Evolutionary conservation across 768 basidiomycete genomes (phyloP).

Genomic region (Trametes villosa): DNA sequence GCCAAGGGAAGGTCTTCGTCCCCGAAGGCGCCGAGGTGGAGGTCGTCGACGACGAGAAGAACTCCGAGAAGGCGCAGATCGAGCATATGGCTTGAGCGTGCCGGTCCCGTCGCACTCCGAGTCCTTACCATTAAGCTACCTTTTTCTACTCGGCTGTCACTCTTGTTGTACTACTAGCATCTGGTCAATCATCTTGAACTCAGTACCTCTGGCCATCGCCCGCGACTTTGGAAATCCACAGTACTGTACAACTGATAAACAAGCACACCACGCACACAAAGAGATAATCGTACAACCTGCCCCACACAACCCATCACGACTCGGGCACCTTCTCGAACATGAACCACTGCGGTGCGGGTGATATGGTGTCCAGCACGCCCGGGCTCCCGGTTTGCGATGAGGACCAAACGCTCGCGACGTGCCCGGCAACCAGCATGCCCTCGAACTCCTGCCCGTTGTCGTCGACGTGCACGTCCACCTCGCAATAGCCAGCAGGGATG

Average conservation of each 20-base stretch:
- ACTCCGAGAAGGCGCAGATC: constrained; percentile 20
- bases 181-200: too few relatives aligned
- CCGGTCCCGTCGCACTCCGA: too few relatives aligned
- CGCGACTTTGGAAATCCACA: too few relatives aligned
- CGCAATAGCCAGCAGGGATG: constrained; percentile 3
- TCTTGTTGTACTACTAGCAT: too few relatives aligned
- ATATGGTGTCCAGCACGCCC: background rate
- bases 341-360: constrained; percentile 16
- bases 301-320: too few relatives aligned
- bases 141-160: too few relatives aligned
- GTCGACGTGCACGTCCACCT: constrained; percentile 3
- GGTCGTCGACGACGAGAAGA: constrained; percentile 20
- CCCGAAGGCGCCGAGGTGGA: constrained; percentile 16
- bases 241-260: too few relatives aligned
- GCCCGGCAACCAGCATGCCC: constrained; percentile 16
- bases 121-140: too few relatives aligned
- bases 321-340: constrained; percentile 3
- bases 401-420: too few relatives aligned
- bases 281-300: background rate
- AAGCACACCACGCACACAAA: too few relatives aligned
- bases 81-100: constrained; percentile 17
- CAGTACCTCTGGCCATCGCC: too few relatives aligned
- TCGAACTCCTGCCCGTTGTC: background rate
- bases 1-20: constrained; percentile 22
- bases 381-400: constrained; percentile 1